phyloP scores from a whole-genome alignment of 23 red algal genomes.

The Gracilaria vermiculophylla region DNA sequence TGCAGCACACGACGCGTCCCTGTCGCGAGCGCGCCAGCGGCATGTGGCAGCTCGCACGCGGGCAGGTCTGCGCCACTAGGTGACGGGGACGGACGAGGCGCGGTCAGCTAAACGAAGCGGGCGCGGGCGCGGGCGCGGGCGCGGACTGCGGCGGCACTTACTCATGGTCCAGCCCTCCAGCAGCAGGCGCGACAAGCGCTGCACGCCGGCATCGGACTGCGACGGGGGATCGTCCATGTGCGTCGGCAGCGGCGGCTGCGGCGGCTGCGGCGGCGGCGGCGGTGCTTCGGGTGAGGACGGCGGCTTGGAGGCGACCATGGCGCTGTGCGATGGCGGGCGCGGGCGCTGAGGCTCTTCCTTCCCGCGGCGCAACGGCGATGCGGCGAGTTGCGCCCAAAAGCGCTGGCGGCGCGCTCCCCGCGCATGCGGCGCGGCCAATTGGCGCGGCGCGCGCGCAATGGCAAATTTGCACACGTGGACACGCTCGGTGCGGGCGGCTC shows the following conservation, averaged over 20 bases:
- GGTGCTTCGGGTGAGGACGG: not conserved
- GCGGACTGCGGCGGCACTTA: not conserved
- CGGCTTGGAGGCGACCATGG: not conserved
- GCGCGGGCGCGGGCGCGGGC: not conserved
- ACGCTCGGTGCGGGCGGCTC: too few relatives aligned
- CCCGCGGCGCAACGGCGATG: too few relatives aligned
- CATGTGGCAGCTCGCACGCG: conserved; percentile 43
- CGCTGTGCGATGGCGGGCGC: not conserved
- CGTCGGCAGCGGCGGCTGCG: not conserved
- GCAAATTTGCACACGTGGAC: too few relatives aligned
- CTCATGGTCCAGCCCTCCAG: conserved; percentile 70
- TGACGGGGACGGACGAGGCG: not conserved
- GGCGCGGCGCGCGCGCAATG: not conserved
- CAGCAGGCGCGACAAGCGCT: conserved; percentile 55
- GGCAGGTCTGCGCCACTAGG: conserved; percentile 43
- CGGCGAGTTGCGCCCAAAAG: too few relatives aligned
- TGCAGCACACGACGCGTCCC: conserved; percentile 48
- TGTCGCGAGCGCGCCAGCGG: conserved; percentile 37
- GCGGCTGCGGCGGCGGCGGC: not conserved
- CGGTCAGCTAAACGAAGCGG: not conserved
- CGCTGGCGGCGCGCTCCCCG: not conserved
- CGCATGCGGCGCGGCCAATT: not conserved
- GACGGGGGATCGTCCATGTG: not conserved
- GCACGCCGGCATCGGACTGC: conserved; percentile 13
- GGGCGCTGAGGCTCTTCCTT: too few relatives aligned